Base-by-base conservation (phyloP, 306 rosid genomes). In the Cucumis hystrix region DNA sequence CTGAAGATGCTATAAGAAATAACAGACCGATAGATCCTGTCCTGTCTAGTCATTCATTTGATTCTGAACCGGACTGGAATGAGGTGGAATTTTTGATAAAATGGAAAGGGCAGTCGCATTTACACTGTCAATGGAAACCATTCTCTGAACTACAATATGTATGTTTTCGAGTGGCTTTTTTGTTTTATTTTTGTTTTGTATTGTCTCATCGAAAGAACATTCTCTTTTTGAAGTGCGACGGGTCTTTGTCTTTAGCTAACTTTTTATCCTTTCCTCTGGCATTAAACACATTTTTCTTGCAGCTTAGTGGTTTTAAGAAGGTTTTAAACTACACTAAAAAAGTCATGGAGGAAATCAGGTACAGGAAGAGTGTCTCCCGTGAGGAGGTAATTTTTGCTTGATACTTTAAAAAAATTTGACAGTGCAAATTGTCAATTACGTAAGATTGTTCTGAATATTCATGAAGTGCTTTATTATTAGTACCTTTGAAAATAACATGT, bases 21-120 rank as follows among this genome's bases (percentile, higher is more conserved):
- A 91, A 83, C 82, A 84, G 89, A 84, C 85, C 99, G 17, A 79
- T 91, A 12, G 94, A 91, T 59, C 99, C 99, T 74, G 83, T 88
- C 64, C 80, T 96, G 58, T 83, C 84, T 75, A 91, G 97, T 85
- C 91, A 89, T 83, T 83, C 93, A 88, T 96, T 91, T 82, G 96
- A 92, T 78, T 85, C 88, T 39, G 92, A 83, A 79, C 86, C 92
- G 63, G 97, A 96, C 86, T 96, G 98, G 98, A 84, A 86, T 82
- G 88, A 87, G 81, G 83, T 86, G 79, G 99, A 96, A 80, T 96
- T 92, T 80, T 82, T 91, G 79, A 96, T 96, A 79, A 96, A 96
- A 88, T 96, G 99, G 99, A 96, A 96, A 86, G 98, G 99, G 84
- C 98, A 89, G 60, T 96, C 99, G 43, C 99, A 96, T 91, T 85